These are phyloP conservation scores for Ambrosiella beaveri DNA, from an alignment of 2,329 filamentous ascomycete species.

Conservation along the genomic window DNA sequence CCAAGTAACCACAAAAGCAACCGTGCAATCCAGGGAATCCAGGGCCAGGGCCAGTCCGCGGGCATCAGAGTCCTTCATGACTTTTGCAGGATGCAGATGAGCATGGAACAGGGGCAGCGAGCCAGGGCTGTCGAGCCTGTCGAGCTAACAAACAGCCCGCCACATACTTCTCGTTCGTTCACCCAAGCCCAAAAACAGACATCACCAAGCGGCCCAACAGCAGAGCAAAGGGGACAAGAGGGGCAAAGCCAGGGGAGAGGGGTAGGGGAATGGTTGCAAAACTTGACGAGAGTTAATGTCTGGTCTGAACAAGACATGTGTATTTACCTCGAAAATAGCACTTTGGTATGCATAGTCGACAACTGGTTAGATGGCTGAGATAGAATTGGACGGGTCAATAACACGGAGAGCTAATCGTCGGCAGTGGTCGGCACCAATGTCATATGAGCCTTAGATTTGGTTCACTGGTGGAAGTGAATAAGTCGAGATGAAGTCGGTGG, in stretches of 20 bases:
- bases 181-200: background rate
- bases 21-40: background rate
- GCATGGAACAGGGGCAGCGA: background rate
- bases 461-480: too few species aligned
- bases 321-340: conserved; percentile 6
- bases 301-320: background rate
- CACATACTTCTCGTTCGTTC: background rate
- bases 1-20: background rate
- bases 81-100: background rate
- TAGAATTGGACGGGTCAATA: too few species aligned
- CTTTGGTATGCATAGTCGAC: conserved; percentile 3
- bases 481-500: too few species aligned
- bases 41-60: background rate
- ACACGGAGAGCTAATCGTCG: too few species aligned
- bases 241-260: background rate
- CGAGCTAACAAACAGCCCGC: background rate
- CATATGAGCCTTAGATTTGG: too few species aligned
- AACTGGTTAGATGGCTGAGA: background rate
- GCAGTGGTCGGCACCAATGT: too few species aligned
- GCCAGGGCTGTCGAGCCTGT: background rate
- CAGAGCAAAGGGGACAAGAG: background rate
- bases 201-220: background rate
- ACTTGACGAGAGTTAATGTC: background rate
- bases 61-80: background rate
- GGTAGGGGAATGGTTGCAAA: background rate